These are phyloP conservation scores for Berkeleyomyces basicola DNA, from an alignment of 2,329 filamentous ascomycete species.

Conservation along the genomic window DNA sequence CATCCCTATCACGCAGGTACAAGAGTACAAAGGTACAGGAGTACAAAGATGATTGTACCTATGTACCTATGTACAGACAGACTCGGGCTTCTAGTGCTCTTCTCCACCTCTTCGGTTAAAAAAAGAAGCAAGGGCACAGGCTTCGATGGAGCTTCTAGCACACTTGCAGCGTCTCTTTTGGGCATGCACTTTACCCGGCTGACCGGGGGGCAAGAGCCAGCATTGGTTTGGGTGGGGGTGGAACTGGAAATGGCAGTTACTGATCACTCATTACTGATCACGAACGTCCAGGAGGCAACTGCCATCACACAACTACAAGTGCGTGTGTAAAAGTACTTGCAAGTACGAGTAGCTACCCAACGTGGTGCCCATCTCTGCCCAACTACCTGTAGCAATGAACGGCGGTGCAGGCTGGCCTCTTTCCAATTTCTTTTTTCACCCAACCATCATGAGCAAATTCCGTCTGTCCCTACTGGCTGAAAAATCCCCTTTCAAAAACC, in stretches of 20 bases:
- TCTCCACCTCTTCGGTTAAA: not conserved
- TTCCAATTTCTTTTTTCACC: too few species aligned
- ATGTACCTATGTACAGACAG: not conserved
- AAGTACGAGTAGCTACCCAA: too few species aligned
- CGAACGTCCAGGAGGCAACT: too few species aligned
- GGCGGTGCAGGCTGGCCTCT: too few species aligned
- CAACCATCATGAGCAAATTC: too few species aligned
- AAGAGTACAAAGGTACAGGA: not conserved
- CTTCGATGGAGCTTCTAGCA: slow-evolving; percentile 4
- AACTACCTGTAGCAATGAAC: too few species aligned
- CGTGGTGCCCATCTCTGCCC: too few species aligned
- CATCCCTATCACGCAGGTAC: not conserved
- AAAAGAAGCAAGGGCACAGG: not conserved
- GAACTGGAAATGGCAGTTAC: not conserved
- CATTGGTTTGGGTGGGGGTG: not conserved
- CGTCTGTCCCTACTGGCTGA: too few species aligned
- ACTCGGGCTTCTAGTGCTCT: not conserved
- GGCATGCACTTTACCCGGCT: not conserved
- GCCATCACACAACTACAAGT: too few species aligned
- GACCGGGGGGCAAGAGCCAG: not conserved
- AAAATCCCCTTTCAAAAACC: too few species aligned
- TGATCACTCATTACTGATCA: too few species aligned
- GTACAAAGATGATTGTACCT: not conserved
- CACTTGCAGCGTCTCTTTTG: not conserved
- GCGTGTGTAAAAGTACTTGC: too few species aligned